Percentiles rank a stretch among this genome's conserved stretches.
phyloP scores from a whole-genome alignment of 2,329 filamentous ascomycete species.

The Erysiphe pulchra region DNA sequence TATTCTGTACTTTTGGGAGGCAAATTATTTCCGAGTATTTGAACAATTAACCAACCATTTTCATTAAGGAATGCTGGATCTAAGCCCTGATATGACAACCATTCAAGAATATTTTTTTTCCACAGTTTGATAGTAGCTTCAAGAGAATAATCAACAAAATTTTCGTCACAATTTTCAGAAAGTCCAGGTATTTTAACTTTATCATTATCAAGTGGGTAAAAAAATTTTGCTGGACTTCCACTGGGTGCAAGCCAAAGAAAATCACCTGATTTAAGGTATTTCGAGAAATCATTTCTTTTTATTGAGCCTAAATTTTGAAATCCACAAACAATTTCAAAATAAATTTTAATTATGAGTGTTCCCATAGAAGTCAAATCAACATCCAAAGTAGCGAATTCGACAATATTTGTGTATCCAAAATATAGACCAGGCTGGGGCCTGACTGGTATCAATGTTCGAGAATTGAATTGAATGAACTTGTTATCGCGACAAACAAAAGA shows the following conservation, averaged over 20 bases:
- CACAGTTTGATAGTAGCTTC: constrained; percentile 9
- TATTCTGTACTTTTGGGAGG: constrained; percentile 8
- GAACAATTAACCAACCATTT: constrained; percentile 13
- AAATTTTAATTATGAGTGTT: constrained; percentile 12
- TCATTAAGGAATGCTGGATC: constrained; percentile 8
- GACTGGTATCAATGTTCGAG: constrained; percentile 11
- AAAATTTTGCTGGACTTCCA: constrained; percentile 12
- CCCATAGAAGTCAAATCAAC: constrained; percentile 13
- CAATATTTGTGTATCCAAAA: constrained; percentile 3
- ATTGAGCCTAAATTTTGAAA: constrained; percentile 6
- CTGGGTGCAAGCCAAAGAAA: constrained; percentile 13
- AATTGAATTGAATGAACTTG: constrained; percentile 12
- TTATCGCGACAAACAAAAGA: constrained; percentile 13
- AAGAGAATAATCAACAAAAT: constrained; percentile 2
- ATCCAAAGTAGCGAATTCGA: constrained; percentile 12
- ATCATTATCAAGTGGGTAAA: constrained; percentile 6
- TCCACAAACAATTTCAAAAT: constrained; percentile 7
- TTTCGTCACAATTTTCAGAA: background rate
- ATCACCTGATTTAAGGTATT: constrained; percentile 5
- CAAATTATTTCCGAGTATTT: constrained; percentile 7
- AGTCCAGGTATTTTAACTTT: constrained; percentile 1
- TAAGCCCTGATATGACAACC: constrained; percentile 11
- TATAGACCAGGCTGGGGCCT: background rate
- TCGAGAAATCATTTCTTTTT: constrained; percentile 1
- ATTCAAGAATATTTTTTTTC: constrained; percentile 13